Evolutionary conservation across 1,284 basidiomycete species (phyloP).

Genomic region (Boletus hoseneyae): DNA sequence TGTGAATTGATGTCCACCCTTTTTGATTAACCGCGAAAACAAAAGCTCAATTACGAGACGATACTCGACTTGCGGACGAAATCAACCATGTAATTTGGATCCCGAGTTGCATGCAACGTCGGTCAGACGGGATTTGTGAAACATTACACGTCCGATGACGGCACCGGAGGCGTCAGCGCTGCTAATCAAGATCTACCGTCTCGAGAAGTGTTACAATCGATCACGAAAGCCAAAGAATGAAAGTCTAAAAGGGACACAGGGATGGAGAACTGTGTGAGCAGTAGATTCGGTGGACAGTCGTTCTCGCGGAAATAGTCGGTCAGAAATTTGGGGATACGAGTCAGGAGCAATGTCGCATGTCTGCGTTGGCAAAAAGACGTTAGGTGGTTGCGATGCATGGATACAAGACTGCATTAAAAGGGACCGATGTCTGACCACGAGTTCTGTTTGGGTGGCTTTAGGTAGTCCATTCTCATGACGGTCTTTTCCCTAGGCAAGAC

Average conservation of each 20-base stretch:
- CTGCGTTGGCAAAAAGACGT: conserved; percentile 1
- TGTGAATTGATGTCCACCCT: no score
- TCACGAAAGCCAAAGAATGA: neutral
- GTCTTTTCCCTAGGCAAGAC: conserved; percentile 41
- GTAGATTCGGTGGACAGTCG: neutral
- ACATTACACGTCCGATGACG: neutral
- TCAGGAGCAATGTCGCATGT: neutral
- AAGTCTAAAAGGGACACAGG: no score
- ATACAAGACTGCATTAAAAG: conserved; percentile 8
- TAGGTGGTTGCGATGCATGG: neutral
- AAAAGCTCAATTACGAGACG: no score
- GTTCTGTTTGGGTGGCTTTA: conserved; percentile 20
- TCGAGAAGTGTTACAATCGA: neutral
- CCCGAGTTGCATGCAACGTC: neutral
- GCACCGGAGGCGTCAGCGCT: neutral
- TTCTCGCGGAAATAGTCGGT: neutral
- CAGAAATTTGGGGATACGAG: neutral
- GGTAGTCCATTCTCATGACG: conserved; percentile 29
- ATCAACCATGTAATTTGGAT: no score
- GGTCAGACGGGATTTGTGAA: neutral
- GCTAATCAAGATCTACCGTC: neutral
- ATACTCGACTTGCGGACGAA: no score
- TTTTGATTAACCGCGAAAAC: no score
- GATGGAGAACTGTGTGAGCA: no score
- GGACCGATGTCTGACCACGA: conserved; percentile 28